phyloP scores from a whole-genome alignment of 2,329 filamentous ascomycete species.

The Cladophialophora psammophila region DNA sequence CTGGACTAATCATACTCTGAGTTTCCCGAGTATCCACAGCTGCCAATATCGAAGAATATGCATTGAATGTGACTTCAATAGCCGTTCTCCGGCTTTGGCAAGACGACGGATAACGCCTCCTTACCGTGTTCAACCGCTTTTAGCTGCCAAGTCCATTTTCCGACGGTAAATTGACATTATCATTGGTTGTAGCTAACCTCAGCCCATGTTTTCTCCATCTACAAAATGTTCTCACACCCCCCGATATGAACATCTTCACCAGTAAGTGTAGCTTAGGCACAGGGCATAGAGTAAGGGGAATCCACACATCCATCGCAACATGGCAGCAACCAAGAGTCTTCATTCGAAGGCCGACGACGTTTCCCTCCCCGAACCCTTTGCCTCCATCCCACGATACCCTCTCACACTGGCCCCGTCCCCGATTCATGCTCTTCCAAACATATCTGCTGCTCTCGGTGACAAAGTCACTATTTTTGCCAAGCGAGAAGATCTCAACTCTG shows the following conservation, averaged over 20 bases:
- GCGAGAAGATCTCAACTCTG: slow-evolving; percentile 74
- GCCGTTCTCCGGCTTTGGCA: background rate
- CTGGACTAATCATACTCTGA: background rate
- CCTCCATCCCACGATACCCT: slow-evolving; percentile 66
- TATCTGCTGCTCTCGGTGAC: slow-evolving; percentile 66
- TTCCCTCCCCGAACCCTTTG: slow-evolving; percentile 66
- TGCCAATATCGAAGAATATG: background rate
- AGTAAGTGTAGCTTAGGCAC: background rate
- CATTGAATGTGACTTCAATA: background rate
- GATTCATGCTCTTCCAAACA: slow-evolving; percentile 71
- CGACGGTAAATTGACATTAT: slow-evolving; percentile 19
- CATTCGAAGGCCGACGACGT: background rate
- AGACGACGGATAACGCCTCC: background rate
- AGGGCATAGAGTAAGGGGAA: background rate
- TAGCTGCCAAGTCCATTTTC: background rate
- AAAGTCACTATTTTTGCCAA: slow-evolving; percentile 73
- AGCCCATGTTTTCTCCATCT: slow-evolving; percentile 1
- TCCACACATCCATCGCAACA: background rate
- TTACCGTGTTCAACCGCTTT: background rate
- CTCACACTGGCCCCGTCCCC: slow-evolving; percentile 74
- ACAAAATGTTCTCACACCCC: slow-evolving; percentile 14
- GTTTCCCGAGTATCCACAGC: background rate
- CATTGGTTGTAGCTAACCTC: slow-evolving; percentile 15
- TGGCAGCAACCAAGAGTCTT: slow-evolving; percentile 7
- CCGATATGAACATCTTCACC: background rate